Evolutionary conservation across 495 filamentous ascomycete genomes (phyloP).

Genomic region (Delitschia confertaspora): DNA sequence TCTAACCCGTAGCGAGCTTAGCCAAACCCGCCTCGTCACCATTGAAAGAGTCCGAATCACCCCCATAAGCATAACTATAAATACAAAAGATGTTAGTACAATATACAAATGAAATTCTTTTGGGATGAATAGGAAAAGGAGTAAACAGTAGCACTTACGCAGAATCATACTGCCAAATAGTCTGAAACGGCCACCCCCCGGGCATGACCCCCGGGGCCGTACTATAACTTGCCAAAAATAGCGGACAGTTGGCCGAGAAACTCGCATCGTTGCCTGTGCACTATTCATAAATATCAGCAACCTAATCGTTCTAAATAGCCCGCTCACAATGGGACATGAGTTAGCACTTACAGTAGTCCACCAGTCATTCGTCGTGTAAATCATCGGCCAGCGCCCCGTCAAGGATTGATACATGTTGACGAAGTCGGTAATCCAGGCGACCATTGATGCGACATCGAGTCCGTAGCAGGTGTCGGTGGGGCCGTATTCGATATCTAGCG

Average conservation of each 20-base stretch:
- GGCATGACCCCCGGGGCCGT: conserved; percentile 45
- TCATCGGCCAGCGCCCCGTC: conserved; percentile 49
- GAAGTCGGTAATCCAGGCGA: conserved; percentile 53
- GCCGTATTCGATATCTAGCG: conserved; percentile 55
- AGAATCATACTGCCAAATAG: conserved; percentile 53
- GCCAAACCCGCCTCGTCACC: conserved; percentile 15
- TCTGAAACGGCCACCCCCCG: conserved; percentile 51
- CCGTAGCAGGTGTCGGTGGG: conserved; percentile 44
- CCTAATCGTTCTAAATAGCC: too few species aligned
- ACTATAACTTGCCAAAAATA: conserved; percentile 50
- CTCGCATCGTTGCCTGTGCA: conserved; percentile 51
- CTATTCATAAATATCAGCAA: background rate
- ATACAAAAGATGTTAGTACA: too few species aligned
- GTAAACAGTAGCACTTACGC: too few species aligned
- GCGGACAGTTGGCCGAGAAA: conserved; percentile 45
- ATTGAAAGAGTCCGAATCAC: conserved; percentile 29
- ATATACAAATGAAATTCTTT: too few species aligned
- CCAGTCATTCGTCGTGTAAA: conserved; percentile 55
- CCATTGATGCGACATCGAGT: conserved; percentile 45
- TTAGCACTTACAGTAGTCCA: conserved; percentile 37
- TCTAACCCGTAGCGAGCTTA: conserved; percentile 26
- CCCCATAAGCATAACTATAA: conserved; percentile 25
- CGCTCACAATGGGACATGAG: too few species aligned
- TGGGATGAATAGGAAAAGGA: too few species aligned
- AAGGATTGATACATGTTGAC: conserved; percentile 45